Evolutionary conservation across 176 grass and related monocot species (phyloP).

Genomic region (Microstegium vimineum): DNA sequence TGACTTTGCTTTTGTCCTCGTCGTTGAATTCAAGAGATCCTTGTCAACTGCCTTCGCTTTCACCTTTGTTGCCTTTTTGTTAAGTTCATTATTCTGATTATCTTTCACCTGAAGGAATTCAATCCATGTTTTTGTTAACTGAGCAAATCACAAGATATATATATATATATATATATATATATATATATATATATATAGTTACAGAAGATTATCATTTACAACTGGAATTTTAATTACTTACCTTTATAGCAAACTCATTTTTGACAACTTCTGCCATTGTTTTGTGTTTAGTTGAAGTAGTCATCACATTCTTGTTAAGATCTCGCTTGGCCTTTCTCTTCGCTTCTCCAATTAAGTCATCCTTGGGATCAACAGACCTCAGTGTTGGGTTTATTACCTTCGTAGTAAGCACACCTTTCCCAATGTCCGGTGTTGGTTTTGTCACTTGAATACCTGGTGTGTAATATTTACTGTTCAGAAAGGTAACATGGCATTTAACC

Average conservation of each 20-base stretch:
- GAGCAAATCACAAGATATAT: conserved; percentile 16
- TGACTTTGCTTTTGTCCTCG: conserved; percentile 17
- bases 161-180: too few relatives aligned
- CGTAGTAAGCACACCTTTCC: conserved; percentile 27
- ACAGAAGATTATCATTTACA: neutral
- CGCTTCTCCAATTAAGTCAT: conserved; percentile 12
- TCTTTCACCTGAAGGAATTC: conserved; percentile 14
- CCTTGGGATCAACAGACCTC: conserved; percentile 18
- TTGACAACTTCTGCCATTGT: conserved; percentile 25
- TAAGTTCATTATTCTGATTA: conserved; percentile 22
- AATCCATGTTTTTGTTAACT: neutral
- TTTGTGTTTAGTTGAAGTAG: conserved; percentile 23
- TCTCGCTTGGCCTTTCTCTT: conserved; percentile 34
- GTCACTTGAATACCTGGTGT: conserved; percentile 16
- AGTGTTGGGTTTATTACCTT: conserved; percentile 22
- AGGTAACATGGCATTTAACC: conserved; percentile 21
- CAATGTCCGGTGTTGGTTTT: conserved; percentile 23
- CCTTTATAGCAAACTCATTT: conserved; percentile 12
- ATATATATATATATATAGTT: neutral
- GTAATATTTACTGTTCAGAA: conserved; percentile 53
- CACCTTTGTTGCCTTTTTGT: conserved; percentile 21
- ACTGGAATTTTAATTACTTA: conserved; percentile 1
- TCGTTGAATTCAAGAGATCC: neutral
- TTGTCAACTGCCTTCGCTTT: neutral
- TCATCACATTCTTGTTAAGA: conserved; percentile 34